Evolutionary conservation across 176 grass and related monocot genomes (phyloP), one percentile per base, ranked within the genome.

Genomic region (Chrysopogon serrulatus): DNA sequence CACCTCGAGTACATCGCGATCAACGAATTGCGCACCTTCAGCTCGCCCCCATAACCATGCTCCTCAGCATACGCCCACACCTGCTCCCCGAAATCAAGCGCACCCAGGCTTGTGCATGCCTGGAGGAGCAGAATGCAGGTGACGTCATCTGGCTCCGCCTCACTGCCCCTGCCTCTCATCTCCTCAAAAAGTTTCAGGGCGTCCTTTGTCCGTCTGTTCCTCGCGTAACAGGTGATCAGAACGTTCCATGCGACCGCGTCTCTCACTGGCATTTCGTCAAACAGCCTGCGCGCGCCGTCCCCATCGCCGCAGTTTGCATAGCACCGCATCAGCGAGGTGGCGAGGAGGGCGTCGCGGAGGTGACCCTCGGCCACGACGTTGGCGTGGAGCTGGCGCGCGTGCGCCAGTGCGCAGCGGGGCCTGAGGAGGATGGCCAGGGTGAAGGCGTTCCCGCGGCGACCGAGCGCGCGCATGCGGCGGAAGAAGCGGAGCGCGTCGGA

Each of bases 121-220:
- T 96, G 89, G 54, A 96, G 81, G 62, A 96, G 74, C 4, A 96
- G 62, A 66, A 96, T 79, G 85, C 88, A 93, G 17, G 88, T 91
- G 78, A 96, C 72, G 0, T 87, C 81, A 28, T 95, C 90, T 0
- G 90, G 93, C 79, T 77, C 59, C 0, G 9, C n/a, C 17, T 12
- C 74, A 9, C 70, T 26, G 23, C 53, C 73, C 1, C 53, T 18
- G 3, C 27, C 19, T 85, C 57, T 79, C 90, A 90, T 95, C 76
- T 74, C 82, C 48, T 86, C 85, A 0, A 92, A 95, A 49, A 95
- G 59, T 57, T 66, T 56, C 28, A 95, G 56, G 0, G 79, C 68
- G 16, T 95, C 93, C 69, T 90, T 92, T 2, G 87, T 90, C 43
- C 82, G 60, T 0, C 42, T 49, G 16, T 90, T 79, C 17, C 71